Evolutionary conservation across 352 stramenopile genomes (phyloP).

Genomic region (Globisporangium cylindrosporum): DNA sequence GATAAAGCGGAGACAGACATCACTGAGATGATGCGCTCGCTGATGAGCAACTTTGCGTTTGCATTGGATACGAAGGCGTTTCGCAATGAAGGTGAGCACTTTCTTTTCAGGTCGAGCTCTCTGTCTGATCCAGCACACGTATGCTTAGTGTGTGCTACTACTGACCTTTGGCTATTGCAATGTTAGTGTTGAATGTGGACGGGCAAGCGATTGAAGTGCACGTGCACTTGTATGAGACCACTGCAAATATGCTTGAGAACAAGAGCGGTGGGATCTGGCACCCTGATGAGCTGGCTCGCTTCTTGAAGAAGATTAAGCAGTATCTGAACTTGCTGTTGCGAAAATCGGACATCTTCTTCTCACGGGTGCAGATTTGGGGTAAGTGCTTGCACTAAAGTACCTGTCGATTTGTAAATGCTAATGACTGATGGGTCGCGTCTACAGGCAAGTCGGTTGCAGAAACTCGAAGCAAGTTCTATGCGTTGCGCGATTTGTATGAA

Average conservation of each 20-base stretch:
- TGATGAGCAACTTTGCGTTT: conserved; percentile 63
- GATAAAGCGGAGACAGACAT: conserved; percentile 40
- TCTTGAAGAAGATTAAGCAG: conserved; percentile 56
- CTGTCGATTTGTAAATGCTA: background rate
- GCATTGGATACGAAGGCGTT: conserved; percentile 68
- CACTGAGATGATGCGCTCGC: conserved; percentile 34
- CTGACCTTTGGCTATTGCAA: background rate
- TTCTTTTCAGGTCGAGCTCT: background rate
- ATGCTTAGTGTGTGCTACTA: background rate
- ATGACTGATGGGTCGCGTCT: background rate
- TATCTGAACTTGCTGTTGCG: conserved; percentile 44
- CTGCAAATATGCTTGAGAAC: conserved; percentile 56
- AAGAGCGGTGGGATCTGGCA: conserved; percentile 53
- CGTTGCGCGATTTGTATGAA: conserved; percentile 63
- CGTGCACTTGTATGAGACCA: conserved; percentile 74
- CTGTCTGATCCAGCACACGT: background rate
- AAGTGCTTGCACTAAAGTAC: background rate
- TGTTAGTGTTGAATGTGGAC: conserved; percentile 30
- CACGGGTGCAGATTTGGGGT: conserved; percentile 65
- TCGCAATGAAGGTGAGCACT: conserved; percentile 47
- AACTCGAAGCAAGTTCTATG: conserved; percentile 69
- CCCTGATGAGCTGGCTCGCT: conserved; percentile 59
- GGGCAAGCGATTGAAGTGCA: conserved; percentile 46
- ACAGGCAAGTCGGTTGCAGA: conserved; percentile 60
- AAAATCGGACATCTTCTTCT: conserved; percentile 58